Conservation (phyloP, 1,284 basidiomycete genomes). For the Rhodotorula sp. region DNA sequence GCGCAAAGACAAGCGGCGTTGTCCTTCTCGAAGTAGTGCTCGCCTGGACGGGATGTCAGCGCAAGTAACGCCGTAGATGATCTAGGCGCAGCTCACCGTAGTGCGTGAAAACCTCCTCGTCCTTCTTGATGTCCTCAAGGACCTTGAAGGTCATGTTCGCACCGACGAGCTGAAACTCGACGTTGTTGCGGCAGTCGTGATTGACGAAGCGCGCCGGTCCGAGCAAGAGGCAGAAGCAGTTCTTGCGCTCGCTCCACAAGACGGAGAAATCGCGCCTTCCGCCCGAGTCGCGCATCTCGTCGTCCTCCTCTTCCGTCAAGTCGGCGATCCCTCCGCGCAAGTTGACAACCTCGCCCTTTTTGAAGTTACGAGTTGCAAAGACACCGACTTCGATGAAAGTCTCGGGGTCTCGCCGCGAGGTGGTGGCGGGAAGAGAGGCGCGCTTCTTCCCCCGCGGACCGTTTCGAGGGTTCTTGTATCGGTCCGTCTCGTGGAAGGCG, state of each 20-base stretch:
- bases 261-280: conserved; percentile 85
- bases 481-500: conserved; percentile 79
- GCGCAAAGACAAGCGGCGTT: conserved; percentile 85
- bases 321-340: conserved; percentile 73
- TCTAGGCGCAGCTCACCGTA: conserved; percentile 47
- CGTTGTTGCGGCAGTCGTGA: conserved; percentile 42
- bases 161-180: conserved; percentile 51
- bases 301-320: conserved; percentile 73
- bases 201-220: conserved; percentile 93
- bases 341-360: conserved; percentile 67
- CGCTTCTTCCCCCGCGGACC: conserved; percentile 41
- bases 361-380: conserved; percentile 70
- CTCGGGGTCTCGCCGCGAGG: conserved; percentile 7
- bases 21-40: conserved; percentile 69
- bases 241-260: conserved; percentile 82
- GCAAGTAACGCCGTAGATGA: conserved; percentile 42
- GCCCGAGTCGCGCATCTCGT: conserved; percentile 64
- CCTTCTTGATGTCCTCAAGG: conserved; percentile 70
- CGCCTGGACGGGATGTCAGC: conserved; percentile 18
- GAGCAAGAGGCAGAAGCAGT: conserved; percentile 86
- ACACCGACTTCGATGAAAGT: conserved; percentile 71
- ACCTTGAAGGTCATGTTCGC: conserved; percentile 85
- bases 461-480: conserved; percentile 54
- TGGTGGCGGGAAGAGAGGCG: background rate
- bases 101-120: conserved; percentile 57